These are phyloP conservation scores for Pseudocercospora ulei DNA, from an alignment of 2,329 filamentous ascomycete species.

Conservation along the genomic window DNA sequence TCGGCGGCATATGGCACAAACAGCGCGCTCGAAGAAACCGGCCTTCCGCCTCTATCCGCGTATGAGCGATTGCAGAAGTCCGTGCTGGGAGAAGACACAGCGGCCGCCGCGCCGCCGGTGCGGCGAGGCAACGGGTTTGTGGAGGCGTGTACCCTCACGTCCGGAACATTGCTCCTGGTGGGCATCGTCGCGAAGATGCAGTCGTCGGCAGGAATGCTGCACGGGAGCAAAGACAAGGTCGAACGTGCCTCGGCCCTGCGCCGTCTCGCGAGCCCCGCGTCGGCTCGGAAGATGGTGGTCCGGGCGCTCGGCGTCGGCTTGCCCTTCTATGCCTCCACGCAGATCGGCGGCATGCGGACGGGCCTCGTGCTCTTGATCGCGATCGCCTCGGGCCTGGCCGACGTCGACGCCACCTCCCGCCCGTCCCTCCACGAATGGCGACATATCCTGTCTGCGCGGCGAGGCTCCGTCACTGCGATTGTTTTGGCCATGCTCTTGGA, in stretches of 20 bases:
- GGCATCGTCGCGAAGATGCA: slow-evolving; percentile 36
- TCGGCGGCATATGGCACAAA: slow-evolving; percentile 39
- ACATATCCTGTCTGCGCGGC: slow-evolving; percentile 34
- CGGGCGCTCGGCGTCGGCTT: slow-evolving; percentile 33
- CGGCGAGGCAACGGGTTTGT: slow-evolving; percentile 31
- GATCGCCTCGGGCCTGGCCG: slow-evolving; percentile 39
- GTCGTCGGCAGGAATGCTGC: slow-evolving; percentile 27
- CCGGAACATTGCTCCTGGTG: slow-evolving; percentile 40
- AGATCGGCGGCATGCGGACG: slow-evolving; percentile 48
- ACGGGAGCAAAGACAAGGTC: slow-evolving; percentile 28
- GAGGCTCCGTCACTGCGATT: slow-evolving; percentile 34
- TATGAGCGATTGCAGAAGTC: slow-evolving; percentile 28
- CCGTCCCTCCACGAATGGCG: slow-evolving; percentile 26
- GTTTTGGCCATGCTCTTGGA: slow-evolving; percentile 33
- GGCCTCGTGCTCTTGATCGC: slow-evolving; percentile 45
- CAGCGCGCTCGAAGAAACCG: slow-evolving; percentile 21
- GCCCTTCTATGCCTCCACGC: slow-evolving; percentile 49
- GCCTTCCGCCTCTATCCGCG: slow-evolving; percentile 29
- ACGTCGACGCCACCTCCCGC: slow-evolving; percentile 23
- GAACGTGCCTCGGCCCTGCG: slow-evolving; percentile 11
- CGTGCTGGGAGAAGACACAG: slow-evolving; percentile 21
- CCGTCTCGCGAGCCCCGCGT: slow-evolving; percentile 15
- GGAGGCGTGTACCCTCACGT: slow-evolving; percentile 41
- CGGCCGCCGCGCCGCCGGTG: slow-evolving; percentile 6
- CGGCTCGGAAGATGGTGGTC: slow-evolving; percentile 20